Percentiles rank a stretch among this genome's conserved stretches.
phyloP scores from a whole-genome alignment of 1,284 basidiomycete species.

The Rhodotorula sp. region DNA sequence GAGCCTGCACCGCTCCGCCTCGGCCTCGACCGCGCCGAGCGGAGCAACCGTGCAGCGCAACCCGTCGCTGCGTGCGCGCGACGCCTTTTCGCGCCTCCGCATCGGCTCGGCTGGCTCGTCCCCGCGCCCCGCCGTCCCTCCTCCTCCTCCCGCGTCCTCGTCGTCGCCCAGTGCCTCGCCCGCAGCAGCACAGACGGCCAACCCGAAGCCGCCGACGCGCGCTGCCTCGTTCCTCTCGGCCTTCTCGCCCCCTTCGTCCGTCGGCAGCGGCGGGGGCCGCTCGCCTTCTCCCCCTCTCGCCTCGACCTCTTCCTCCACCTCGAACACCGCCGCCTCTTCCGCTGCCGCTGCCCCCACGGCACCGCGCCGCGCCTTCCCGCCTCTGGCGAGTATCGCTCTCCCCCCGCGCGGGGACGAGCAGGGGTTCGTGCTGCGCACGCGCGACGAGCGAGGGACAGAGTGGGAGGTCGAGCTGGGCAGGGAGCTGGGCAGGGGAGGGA shows the following conservation, averaged over 20 bases:
- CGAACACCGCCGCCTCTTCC: no score
- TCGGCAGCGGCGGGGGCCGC: constrained; percentile 3
- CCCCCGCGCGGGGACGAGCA: constrained; percentile 40
- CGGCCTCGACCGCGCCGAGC: background rate
- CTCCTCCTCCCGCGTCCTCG: background rate
- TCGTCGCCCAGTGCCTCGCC: background rate
- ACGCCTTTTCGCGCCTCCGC: constrained; percentile 26
- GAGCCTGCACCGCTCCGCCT: background rate
- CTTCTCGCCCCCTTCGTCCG: constrained; percentile 57
- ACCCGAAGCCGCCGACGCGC: constrained; percentile 56
- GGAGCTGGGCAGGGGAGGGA: constrained; percentile 78
- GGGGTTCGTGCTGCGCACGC: constrained; percentile 36
- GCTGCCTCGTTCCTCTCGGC: constrained; percentile 75
- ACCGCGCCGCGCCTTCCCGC: background rate
- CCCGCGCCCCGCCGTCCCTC: background rate
- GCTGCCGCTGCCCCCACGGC: background rate
- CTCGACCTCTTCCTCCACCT: no score
- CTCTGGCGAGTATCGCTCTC: constrained; percentile 12
- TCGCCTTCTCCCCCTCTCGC: background rate
- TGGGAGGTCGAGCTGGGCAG: constrained; percentile 70
- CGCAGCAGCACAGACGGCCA: background rate
- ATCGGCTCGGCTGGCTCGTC: constrained; percentile 18
- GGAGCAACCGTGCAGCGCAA: background rate
- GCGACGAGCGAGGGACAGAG: background rate
- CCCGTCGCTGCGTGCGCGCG: constrained; percentile 18